Base-by-base conservation (phyloP, 1,139 yeast species). In the Schwanniomyces etchellsii region DNA sequence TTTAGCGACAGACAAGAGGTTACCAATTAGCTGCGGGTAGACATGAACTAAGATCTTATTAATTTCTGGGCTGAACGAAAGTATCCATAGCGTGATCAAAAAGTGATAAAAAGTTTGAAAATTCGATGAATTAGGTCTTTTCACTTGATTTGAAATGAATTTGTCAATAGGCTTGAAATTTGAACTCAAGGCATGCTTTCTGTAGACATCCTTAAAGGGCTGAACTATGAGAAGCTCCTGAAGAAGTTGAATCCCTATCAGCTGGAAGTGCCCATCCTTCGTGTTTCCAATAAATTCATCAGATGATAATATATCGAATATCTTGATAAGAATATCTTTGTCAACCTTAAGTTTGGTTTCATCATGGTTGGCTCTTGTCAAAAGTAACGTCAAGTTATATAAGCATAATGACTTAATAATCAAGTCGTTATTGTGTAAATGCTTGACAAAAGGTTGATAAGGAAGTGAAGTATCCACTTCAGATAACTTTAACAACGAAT, bases 21-120 rank as follows among this genome's bases (percentile, higher is more conserved):
- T 56, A 5, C 68, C 74, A 33, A 82, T 71, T 34, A 85, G 62
- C 34, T 75, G 80, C 14, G 91, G 73, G 42, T 70, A 70, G 39
- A 77, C 60, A 30, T 76, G 73, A 28, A 78, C 65, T 35, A 86
- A 56, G 20, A 68, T 68, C 35, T 57, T 50, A 33, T 81, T 73
- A 27, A 82, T 73, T 27, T 59, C 52, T 9, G 61, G 55, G 50
- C 75, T 82, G 58, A 89, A 91, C 2, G 95, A 77, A 40, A 88
- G 66, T 28, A 88, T 68, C 98, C 98, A 91, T 31, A 85, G 64
- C 16, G 81, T 70, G 49, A 91, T 69, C 42, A 91, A 69, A 2
- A 81, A 70, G 50, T 84, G 75, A 60, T 91, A 91, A 50, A 83
- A 88, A 43, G 86, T 71, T 62, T 93, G 98, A 39, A 91, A 74